A percentile compares a stretch with the other conserved stretches of the same genome.
These are phyloP conservation scores for Phanerochaete sordida DNA, from an alignment of 768 basidiomycete genomes.

Conservation along the genomic window DNA sequence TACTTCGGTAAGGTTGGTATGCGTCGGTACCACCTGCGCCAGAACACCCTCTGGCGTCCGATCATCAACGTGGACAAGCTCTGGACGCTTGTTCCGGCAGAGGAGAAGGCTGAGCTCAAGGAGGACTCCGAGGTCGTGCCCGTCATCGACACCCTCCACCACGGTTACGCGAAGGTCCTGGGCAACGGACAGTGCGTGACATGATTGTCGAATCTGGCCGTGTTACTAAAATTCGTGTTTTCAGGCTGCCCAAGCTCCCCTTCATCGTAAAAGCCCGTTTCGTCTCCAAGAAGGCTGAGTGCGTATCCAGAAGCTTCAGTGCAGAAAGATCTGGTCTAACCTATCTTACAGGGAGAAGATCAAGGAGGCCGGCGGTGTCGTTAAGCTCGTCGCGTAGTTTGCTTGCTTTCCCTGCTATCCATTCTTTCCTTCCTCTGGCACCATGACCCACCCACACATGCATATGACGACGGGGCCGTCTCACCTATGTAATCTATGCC, in stretches of 20 bases:
- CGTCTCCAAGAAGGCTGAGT: slow-evolving; percentile 87
- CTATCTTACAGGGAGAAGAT: slow-evolving; percentile 57
- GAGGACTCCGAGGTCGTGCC: slow-evolving; percentile 83
- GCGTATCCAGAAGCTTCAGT: slow-evolving; percentile 22
- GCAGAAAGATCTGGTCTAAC: slow-evolving; percentile 12
- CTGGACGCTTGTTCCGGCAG: slow-evolving; percentile 85
- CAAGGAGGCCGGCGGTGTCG: slow-evolving; percentile 93
- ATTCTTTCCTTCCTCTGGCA: slow-evolving; percentile 18
- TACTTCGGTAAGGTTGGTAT: slow-evolving; percentile 99
- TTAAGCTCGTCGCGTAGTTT: slow-evolving; percentile 82
- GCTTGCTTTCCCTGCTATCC: slow-evolving; percentile 24
- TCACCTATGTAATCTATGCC: slow-evolving; percentile 29
- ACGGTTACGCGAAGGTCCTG: slow-evolving; percentile 91
- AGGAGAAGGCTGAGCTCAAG: slow-evolving; percentile 75
- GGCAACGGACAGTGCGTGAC: slow-evolving; percentile 88
- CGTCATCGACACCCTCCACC: slow-evolving; percentile 83
- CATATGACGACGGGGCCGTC: slow-evolving; percentile 27
- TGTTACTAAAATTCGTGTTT: not conserved
- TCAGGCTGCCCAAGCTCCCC: slow-evolving; percentile 81
- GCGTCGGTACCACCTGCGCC: slow-evolving; percentile 95
- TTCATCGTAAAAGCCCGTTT: slow-evolving; percentile 99
- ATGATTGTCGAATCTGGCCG: not conserved
- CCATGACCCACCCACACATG: slow-evolving; percentile 20
- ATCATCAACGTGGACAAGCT: slow-evolving; percentile 99
- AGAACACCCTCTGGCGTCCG: slow-evolving; percentile 88